Conservation (phyloP, 306 rosid species). For the Vigna unguiculata region DNA sequence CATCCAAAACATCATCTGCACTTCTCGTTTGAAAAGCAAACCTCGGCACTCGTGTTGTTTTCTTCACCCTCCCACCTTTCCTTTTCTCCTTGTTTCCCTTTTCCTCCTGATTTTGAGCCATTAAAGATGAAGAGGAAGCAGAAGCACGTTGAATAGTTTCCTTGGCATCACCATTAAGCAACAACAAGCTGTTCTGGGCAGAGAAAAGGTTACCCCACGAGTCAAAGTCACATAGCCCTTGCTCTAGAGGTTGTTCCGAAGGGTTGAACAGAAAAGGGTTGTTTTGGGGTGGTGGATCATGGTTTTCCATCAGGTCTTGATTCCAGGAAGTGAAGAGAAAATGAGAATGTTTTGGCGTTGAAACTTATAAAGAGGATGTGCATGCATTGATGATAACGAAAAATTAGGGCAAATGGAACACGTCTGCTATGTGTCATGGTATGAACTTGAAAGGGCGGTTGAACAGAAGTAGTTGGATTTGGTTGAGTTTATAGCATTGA, state of each 20-base stretch:
- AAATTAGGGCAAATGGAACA: conserved; percentile 32
- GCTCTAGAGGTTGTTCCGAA: conserved; percentile 45
- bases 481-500: conserved; percentile 50
- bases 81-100: conserved; percentile 47
- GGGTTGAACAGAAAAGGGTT: conserved; percentile 54
- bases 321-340: conserved; percentile 41
- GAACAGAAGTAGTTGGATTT: conserved; percentile 59
- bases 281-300: conserved; percentile 38
- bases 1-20: conserved; percentile 90
- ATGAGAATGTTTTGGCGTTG: conserved; percentile 44
- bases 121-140: conserved; percentile 32
- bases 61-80: conserved; percentile 54
- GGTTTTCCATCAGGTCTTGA: conserved; percentile 55
- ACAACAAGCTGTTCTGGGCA: conserved; percentile 47
- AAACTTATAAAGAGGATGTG: conserved; percentile 49
- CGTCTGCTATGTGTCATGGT: conserved; percentile 41
- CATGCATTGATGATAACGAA: conserved; percentile 50
- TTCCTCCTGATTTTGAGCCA: conserved; percentile 39
- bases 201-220: conserved; percentile 68
- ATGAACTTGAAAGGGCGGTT: conserved; percentile 47
- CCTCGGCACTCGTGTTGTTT: conserved; percentile 64
- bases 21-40: conserved; percentile 91
- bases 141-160: conserved; percentile 24
- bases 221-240: conserved; percentile 55
- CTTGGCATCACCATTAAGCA: conserved; percentile 35